Conservation (phyloP, 2,329 filamentous ascomycete genomes). For the Aspergillus sclerotialis region DNA sequence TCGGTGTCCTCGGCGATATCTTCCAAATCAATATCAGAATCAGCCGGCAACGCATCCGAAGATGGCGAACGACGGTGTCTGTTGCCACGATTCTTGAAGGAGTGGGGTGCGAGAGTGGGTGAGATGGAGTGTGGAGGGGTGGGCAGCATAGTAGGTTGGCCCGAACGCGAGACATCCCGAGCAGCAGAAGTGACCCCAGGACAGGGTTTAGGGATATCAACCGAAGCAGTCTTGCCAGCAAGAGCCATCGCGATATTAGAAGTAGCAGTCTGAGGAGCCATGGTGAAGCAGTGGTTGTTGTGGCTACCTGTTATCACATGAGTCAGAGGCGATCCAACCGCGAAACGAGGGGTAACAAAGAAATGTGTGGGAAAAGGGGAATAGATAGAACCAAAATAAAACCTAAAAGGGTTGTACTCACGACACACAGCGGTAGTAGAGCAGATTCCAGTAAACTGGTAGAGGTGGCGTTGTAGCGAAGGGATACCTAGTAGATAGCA, state of each 20-base stretch:
- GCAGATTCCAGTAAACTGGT: not conserved
- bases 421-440: constrained; percentile 2
- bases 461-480: constrained; percentile 2
- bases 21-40: constrained; percentile 82
- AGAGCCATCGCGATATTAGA: constrained; percentile 45
- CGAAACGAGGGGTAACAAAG: not conserved
- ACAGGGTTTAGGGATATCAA: constrained; percentile 43
- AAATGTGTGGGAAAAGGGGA: not conserved
- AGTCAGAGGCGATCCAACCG: not conserved
- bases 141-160: constrained; percentile 51
- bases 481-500: no score
- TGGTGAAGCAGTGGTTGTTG: constrained; percentile 19
- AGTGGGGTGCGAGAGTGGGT: constrained; percentile 74
- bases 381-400: no score
- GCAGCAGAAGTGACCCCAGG: constrained; percentile 19
- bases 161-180: constrained; percentile 25
- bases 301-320: constrained; percentile 8
- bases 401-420: constrained; percentile 3
- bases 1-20: constrained; percentile 53
- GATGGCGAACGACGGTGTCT: constrained; percentile 33
- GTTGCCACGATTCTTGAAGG: constrained; percentile 58
- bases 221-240: constrained; percentile 43
- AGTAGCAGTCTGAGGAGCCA: constrained; percentile 35
- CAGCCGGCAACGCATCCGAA: constrained; percentile 50
- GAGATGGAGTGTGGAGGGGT: constrained; percentile 96